phyloP scores from a whole-genome alignment of 1,139 yeast species.

The Pichia sp. region DNA sequence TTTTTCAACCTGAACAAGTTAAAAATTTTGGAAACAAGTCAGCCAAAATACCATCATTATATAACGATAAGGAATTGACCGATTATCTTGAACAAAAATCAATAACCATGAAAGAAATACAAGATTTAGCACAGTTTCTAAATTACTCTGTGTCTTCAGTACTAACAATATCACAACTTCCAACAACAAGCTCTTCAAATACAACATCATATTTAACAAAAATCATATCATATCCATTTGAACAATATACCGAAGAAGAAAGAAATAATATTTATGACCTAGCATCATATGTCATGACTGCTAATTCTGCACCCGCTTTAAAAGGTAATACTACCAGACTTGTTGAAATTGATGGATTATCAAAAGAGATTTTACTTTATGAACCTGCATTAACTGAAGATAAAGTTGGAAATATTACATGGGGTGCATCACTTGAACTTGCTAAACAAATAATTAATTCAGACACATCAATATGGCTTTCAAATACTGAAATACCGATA shows the following conservation, averaged over 20 bases:
- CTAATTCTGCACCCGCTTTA: constrained; percentile 82
- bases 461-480: constrained; percentile 23
- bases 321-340: constrained; percentile 55
- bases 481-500: constrained; percentile 34
- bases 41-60: constrained; percentile 9
- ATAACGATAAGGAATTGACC: not conserved
- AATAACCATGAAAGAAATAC: not conserved
- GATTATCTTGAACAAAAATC: constrained; percentile 1
- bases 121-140: constrained; percentile 3
- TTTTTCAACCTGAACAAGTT: constrained; percentile 47
- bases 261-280: constrained; percentile 43
- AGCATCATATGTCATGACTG: constrained; percentile 66
- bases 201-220: constrained; percentile 59
- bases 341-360: constrained; percentile 19
- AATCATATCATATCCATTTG: constrained; percentile 51
- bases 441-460: constrained; percentile 44
- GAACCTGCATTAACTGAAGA: constrained; percentile 89
- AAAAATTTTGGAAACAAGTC: constrained; percentile 44
- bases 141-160: constrained; percentile 1
- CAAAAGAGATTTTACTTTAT: constrained; percentile 38
- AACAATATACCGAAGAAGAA: constrained; percentile 39
- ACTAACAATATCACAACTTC: constrained; percentile 11
- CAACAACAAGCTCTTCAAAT: constrained; percentile 21
- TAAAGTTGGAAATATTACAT: constrained; percentile 83
- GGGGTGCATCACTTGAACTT: constrained; percentile 85